phyloP scores from a whole-genome alignment of 768 basidiomycete species.

The Serendipita sp. region DNA sequence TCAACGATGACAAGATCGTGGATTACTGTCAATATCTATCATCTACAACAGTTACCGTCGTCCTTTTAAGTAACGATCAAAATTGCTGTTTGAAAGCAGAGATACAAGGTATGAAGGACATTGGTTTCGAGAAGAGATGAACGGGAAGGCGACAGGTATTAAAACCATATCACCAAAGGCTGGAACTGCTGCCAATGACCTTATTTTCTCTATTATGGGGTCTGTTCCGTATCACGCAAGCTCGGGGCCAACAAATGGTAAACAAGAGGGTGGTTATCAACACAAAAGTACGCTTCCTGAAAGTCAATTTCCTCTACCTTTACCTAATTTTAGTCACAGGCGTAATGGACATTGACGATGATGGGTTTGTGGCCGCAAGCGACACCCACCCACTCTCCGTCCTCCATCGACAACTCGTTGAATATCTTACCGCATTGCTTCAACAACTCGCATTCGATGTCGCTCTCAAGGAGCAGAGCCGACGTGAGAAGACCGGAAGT shows the following conservation, averaged over 20 bases:
- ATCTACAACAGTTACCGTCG: constrained; percentile 27
- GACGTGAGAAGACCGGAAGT: background rate
- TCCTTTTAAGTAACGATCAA: constrained; percentile 51
- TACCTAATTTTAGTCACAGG: constrained; percentile 13
- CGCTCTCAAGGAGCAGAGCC: background rate
- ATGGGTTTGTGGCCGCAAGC: background rate
- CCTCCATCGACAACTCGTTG: constrained; percentile 50
- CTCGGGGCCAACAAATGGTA: background rate
- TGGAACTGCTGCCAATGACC: background rate
- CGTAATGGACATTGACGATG: constrained; percentile 46
- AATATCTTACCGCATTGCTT: constrained; percentile 49
- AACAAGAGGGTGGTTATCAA: background rate
- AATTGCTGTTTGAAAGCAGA: constrained; percentile 42
- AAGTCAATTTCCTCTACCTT: constrained; percentile 3
- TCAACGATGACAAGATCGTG: constrained; percentile 54
- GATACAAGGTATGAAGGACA: constrained; percentile 22
- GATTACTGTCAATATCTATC: constrained; percentile 58
- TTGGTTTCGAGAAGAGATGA: background rate
- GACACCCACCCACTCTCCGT: constrained; percentile 37
- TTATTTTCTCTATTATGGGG: background rate
- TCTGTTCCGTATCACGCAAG: background rate
- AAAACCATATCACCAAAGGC: constrained; percentile 4
- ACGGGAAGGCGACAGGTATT: background rate
- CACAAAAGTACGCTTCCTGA: background rate
- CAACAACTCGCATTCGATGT: constrained; percentile 24